Percentiles rank a stretch among this genome's conserved stretches.
These are phyloP conservation scores for Beauveria bassiana DNA, from an alignment of 2,329 filamentous ascomycete species.

Conservation along the genomic window DNA sequence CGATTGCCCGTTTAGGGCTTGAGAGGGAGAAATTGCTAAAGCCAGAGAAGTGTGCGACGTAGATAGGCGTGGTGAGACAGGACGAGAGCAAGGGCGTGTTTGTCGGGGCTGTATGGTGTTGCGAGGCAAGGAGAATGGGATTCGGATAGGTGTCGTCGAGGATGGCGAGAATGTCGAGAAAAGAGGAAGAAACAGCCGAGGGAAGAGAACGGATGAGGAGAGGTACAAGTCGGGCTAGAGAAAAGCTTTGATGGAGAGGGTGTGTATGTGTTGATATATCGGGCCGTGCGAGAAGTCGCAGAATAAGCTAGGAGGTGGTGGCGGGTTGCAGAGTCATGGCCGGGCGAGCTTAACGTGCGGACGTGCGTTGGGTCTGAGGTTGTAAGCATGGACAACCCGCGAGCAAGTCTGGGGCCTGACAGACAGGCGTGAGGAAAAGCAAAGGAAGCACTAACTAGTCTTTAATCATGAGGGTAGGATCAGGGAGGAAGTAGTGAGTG, in stretches of 20 bases:
- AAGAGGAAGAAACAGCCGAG: background rate
- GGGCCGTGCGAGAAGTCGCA: constrained; percentile 1
- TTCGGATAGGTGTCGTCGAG: background rate
- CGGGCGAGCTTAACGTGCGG: background rate
- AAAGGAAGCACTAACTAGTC: background rate
- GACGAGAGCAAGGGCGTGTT: background rate
- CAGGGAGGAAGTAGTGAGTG: background rate
- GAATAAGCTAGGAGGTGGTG: background rate
- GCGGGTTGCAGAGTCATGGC: background rate
- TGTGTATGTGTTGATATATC: background rate
- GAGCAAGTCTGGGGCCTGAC: background rate
- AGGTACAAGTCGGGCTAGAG: background rate
- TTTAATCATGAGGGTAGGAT: background rate
- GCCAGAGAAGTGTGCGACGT: background rate
- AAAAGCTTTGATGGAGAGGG: background rate
- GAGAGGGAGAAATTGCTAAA: constrained; percentile 3
- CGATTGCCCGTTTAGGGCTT: constrained; percentile 1
- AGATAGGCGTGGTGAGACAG: constrained; percentile 1
- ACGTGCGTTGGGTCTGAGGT: constrained; percentile 1
- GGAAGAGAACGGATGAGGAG: background rate
- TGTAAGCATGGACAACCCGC: background rate
- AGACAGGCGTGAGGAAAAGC: background rate
- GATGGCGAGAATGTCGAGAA: background rate
- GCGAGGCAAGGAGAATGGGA: background rate
- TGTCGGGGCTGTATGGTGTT: background rate